Base-by-base conservation (phyloP, 768 basidiomycete genomes). In the Cubamyces sp. region DNA sequence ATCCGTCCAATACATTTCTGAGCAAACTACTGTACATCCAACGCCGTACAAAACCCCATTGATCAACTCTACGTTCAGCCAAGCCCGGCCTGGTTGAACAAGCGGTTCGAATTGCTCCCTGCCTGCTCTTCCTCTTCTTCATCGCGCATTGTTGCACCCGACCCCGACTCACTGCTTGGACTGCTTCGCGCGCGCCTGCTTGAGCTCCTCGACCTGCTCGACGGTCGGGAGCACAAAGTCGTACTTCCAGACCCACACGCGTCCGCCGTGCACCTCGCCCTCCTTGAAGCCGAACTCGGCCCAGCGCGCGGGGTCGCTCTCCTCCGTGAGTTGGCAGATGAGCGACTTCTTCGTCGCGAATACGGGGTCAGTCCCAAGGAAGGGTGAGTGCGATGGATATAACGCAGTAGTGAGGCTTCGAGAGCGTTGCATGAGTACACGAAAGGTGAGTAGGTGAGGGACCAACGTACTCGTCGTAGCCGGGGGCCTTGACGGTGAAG, bases 301-400 rank as follows among this genome's bases (percentile, higher is more conserved):
- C 74, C 74, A 75, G 18, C 68, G 60, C 41, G 51, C 45, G 6
- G 71, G 67, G 34, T 75, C 71, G 5, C 48, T 58, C 57, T 72
- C 73, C 45, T 72, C 70, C 3, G 57, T 58, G 34, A 75, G 65
- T 23, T 71, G 62, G 59, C 71, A 71, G 52, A 75, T 69, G 28
- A 75, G 73, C 41, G 71, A 73, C 62, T 73, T 74, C 69, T 71
- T 73, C 3, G 74, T 75, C 34, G 74, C 74, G 54, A 75, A 75
- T 2, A 75, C 74, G 30, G 74, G 74, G 62, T 75, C 74, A 0
- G 73, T 75, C 46, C 74, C 74, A 11, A 75, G 71, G 70, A 75
- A 75, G 18, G 74, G 74, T 28, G 72, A 74, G 60, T 73, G 71
- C 4, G 70, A 69, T 8, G 74, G 74, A 61, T 75, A 75, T 16